A percentile compares a stretch with the other conserved stretches of the same genome.
These are phyloP conservation scores for Xylariaceae sp. DNA, from an alignment of 2,329 filamentous ascomycete genomes.

Conservation along the genomic window DNA sequence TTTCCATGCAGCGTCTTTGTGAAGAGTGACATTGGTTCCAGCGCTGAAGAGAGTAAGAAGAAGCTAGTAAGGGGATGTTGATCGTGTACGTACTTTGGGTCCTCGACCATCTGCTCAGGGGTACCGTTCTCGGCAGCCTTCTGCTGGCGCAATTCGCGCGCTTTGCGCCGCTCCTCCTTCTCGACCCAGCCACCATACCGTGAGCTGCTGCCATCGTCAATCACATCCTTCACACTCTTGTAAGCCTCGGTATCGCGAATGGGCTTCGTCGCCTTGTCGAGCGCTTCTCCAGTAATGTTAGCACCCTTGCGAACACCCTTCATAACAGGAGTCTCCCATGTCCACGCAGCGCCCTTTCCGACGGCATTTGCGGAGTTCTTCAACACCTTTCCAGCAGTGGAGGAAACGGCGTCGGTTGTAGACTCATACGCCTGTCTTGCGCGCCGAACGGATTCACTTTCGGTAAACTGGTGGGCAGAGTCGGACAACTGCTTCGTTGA, in stretches of 20 bases:
- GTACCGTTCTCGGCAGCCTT: conserved; percentile 46
- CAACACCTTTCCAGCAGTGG: conserved; percentile 71
- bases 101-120: conserved; percentile 65
- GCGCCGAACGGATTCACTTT: conserved; percentile 84
- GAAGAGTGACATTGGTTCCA: conserved; percentile 86
- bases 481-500: conserved; percentile 91
- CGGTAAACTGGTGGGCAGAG: conserved; percentile 82
- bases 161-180: conserved; percentile 84
- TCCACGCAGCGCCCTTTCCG: conserved; percentile 89
- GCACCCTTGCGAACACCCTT: conserved; percentile 87
- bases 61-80: conserved; percentile 9
- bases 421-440: conserved; percentile 83
- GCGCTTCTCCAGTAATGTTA: conserved; percentile 74
- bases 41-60: conserved; percentile 55
- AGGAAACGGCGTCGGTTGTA: conserved; percentile 76
- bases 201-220: conserved; percentile 94
- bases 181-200: conserved; percentile 95
- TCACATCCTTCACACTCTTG: conserved; percentile 90
- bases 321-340: conserved; percentile 91
- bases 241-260: conserved; percentile 92
- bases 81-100: conserved; percentile 68
- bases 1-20: conserved; percentile 97
- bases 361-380: conserved; percentile 82
- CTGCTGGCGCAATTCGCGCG: conserved; percentile 68
- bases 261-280: conserved; percentile 93